Evolutionary conservation across 805 yeast species (phyloP).

Genomic region (Ogataea methanolica): DNA sequence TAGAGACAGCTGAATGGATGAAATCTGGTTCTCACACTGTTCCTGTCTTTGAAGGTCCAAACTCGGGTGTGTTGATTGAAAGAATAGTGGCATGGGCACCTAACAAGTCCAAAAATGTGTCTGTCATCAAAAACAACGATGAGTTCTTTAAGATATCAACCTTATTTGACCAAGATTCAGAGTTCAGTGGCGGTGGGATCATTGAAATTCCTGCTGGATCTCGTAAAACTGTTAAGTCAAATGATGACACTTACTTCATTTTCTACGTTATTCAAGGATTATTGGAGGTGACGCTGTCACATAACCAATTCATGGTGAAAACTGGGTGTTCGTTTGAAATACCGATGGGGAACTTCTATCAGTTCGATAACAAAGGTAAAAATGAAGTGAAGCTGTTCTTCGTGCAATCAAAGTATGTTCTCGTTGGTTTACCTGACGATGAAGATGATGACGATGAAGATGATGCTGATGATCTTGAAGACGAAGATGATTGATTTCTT

Average conservation of each 20-base stretch:
- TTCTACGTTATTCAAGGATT: conserved; percentile 73
- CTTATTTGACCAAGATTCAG: conserved; percentile 58
- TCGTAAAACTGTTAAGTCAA: conserved; percentile 52
- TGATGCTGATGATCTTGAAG: not conserved
- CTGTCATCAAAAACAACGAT: conserved; percentile 34
- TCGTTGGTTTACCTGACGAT: conserved; percentile 24
- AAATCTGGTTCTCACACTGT: conserved; percentile 35
- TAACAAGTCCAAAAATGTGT: conserved; percentile 42
- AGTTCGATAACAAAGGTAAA: conserved; percentile 58
- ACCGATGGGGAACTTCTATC: conserved; percentile 73
- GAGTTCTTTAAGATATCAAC: conserved; percentile 60
- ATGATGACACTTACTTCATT: conserved; percentile 65
- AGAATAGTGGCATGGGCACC: conserved; percentile 65
- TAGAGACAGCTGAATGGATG: conserved; percentile 51
- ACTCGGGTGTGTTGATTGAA: conserved; percentile 37
- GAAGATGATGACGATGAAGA: conserved; percentile 15
- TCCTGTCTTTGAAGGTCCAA: conserved; percentile 50
- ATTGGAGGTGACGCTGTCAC: conserved; percentile 61
- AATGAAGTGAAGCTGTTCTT: conserved; percentile 63
- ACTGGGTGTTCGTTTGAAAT: conserved; percentile 77
- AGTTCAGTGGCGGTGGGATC: conserved; percentile 69
- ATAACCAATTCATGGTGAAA: conserved; percentile 53
- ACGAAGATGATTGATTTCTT: not conserved
- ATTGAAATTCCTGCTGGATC: conserved; percentile 61
- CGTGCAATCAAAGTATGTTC: conserved; percentile 56